These are phyloP conservation scores for Cucurbitaria berberidis DNA, from an alignment of 2,329 filamentous ascomycete species.

Conservation along the genomic window DNA sequence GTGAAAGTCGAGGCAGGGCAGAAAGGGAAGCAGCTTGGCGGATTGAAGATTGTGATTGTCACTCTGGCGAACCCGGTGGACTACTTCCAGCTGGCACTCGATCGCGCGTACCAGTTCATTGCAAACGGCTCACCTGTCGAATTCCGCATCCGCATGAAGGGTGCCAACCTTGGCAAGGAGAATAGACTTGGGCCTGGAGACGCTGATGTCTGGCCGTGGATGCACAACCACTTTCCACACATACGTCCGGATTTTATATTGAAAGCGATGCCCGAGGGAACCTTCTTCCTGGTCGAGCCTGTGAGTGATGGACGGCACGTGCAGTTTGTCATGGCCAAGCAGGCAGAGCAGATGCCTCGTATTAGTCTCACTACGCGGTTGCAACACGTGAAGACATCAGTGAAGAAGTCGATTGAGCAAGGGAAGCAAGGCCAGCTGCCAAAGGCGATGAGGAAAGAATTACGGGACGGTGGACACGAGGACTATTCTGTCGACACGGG, in stretches of 20 bases:
- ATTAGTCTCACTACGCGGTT: constrained; percentile 17
- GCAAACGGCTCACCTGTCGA: constrained; percentile 30
- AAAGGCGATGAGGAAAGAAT: constrained; percentile 5
- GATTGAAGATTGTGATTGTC: constrained; percentile 27
- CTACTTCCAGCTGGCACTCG: constrained; percentile 17
- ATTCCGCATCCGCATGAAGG: constrained; percentile 19
- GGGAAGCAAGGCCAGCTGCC: constrained; percentile 21
- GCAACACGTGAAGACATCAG: constrained; percentile 18
- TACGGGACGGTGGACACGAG: constrained; percentile 1
- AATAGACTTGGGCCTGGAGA: constrained; percentile 1
- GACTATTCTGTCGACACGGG: constrained; percentile 12
- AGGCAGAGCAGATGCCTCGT: neutral
- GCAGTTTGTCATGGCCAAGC: constrained; percentile 31
- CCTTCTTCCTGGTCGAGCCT: constrained; percentile 26
- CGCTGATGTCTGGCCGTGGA: constrained; percentile 22
- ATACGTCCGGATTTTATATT: constrained; percentile 40
- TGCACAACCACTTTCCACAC: constrained; percentile 37
- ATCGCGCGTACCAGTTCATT: constrained; percentile 35
- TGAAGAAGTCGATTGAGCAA: constrained; percentile 9
- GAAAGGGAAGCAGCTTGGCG: constrained; percentile 12
- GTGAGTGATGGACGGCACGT: constrained; percentile 28
- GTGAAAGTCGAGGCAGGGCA: neutral
- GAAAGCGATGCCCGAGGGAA: constrained; percentile 36
- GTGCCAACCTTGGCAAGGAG: constrained; percentile 3
- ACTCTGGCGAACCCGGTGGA: constrained; percentile 13